phyloP scores from a whole-genome alignment of 2,329 filamentous ascomycete genomes.

The Neonectria coccinea region DNA sequence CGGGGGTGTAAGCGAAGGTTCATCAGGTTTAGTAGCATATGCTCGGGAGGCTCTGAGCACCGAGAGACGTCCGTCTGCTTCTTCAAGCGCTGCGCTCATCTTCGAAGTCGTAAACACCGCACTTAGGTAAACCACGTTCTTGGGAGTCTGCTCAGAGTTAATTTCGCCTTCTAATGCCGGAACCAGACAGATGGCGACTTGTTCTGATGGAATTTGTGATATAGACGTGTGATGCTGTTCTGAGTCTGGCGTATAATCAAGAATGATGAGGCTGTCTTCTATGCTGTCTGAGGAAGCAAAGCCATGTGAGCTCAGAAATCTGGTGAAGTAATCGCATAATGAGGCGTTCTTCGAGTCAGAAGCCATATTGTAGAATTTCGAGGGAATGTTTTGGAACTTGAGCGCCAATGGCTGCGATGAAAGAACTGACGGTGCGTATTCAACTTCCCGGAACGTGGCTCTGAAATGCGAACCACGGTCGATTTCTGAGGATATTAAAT shows the following conservation, averaged over 20 bases:
- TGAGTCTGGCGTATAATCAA: conserved; percentile 27
- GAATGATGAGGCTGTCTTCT: conserved; percentile 24
- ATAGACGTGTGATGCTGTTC: conserved; percentile 19
- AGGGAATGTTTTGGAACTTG: conserved; percentile 6
- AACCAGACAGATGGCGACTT: conserved; percentile 36
- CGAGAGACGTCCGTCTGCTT: conserved; percentile 21
- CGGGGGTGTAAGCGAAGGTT: not conserved
- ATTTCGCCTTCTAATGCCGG: conserved; percentile 1
- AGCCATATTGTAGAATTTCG: conserved; percentile 15
- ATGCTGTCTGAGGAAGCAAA: conserved; percentile 17
- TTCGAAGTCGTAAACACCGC: conserved; percentile 28
- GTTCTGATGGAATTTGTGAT: conserved; percentile 3
- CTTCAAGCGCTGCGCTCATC: conserved; percentile 28
- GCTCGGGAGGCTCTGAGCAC: not conserved
- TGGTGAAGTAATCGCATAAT: conserved; percentile 19
- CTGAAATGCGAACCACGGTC: conserved; percentile 56
- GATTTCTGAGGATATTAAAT: conserved; percentile 51
- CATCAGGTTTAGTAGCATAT: fast-evolving
- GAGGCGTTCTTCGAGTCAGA: not conserved
- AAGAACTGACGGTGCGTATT: not conserved
- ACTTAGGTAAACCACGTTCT: conserved; percentile 31
- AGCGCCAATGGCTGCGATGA: not conserved
- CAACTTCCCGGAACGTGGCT: conserved; percentile 34
- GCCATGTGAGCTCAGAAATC: conserved; percentile 17
- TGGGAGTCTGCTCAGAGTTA: not conserved